Percentiles rank a stretch among this genome's conserved stretches.
Conservation (phyloP, 2,329 filamentous ascomycete genomes). For the Neodidymelliopsis sp. region DNA sequence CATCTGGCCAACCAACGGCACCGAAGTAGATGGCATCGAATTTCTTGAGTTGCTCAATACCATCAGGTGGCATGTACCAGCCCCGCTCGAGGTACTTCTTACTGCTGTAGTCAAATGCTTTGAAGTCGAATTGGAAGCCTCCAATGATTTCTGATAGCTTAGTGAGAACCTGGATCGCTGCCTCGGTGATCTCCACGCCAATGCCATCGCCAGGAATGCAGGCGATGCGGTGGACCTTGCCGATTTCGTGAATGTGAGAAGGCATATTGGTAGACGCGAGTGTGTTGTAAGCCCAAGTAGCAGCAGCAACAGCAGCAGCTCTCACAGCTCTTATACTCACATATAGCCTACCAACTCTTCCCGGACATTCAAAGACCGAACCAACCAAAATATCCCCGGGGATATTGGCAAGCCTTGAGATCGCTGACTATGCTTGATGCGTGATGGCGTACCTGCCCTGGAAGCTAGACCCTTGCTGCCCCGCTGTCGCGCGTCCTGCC, state of each 20-base stretch:
- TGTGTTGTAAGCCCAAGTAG: background rate
- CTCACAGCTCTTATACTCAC: conserved; percentile 6
- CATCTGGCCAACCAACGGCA: conserved; percentile 66
- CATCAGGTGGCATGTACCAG: conserved; percentile 62
- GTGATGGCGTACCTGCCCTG: conserved; percentile 7
- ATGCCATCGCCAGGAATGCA: conserved; percentile 46
- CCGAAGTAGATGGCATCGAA: conserved; percentile 67
- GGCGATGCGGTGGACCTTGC: conserved; percentile 45
- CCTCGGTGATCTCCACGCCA: conserved; percentile 42
- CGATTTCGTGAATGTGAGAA: conserved; percentile 28
- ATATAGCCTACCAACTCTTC: conserved; percentile 3
- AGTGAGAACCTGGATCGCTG: conserved; percentile 42
- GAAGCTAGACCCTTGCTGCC: conserved; percentile 19
- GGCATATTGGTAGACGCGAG: conserved; percentile 27
- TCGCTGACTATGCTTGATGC: conserved; percentile 7
- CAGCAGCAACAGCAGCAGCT: background rate
- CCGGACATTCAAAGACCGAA: conserved; percentile 21
- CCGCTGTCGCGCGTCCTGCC: conserved; percentile 16
- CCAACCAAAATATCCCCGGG: conserved; percentile 13
- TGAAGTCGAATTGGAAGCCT: conserved; percentile 60
- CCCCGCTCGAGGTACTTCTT: conserved; percentile 60
- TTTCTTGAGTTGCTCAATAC: conserved; percentile 58
- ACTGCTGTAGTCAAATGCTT: conserved; percentile 59
- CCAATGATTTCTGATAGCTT: conserved; percentile 54
- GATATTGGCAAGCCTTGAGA: conserved; percentile 4